phyloP scores from a whole-genome alignment of 192 early-diverging fungal genomes.

The Dispira parvispora region DNA sequence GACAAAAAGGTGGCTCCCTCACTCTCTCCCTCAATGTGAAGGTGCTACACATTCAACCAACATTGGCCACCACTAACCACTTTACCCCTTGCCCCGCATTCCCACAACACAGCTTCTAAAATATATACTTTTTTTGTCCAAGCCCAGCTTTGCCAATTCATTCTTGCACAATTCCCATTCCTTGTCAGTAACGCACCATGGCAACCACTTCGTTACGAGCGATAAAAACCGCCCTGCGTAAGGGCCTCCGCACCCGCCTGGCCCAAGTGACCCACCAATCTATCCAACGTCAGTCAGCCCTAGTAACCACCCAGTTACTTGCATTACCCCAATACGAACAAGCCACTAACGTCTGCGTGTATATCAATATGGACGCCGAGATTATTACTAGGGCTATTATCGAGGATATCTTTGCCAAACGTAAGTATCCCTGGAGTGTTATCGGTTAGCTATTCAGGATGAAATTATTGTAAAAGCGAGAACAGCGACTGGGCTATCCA shows the following conservation, averaged over 20 bases:
- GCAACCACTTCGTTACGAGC: conserved; percentile 1
- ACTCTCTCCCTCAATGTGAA: too few relatives aligned
- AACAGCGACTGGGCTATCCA: neutral
- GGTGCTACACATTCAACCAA: too few relatives aligned
- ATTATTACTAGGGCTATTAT: neutral
- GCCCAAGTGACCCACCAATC: neutral
- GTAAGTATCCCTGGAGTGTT: neutral
- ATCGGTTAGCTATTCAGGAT: too few relatives aligned
- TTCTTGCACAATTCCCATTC: neutral
- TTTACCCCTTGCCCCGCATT: too few relatives aligned
- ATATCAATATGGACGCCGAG: neutral
- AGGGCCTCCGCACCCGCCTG: neutral
- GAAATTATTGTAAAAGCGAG: neutral
- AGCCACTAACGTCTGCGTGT: neutral
- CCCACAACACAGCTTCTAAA: too few relatives aligned
- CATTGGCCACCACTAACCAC: too few relatives aligned
- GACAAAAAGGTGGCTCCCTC: too few relatives aligned
- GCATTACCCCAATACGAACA: neutral
- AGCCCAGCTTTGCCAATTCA: too few relatives aligned
- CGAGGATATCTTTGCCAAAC: neutral
- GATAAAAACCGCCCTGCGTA: neutral
- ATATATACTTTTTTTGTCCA: too few relatives aligned
- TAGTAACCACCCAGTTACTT: neutral
- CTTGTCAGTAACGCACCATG: neutral
- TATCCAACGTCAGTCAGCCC: neutral